These are phyloP conservation scores for Aureobasidium sp. DNA, from an alignment of 2,329 filamentous ascomycete species.

Conservation along the genomic window DNA sequence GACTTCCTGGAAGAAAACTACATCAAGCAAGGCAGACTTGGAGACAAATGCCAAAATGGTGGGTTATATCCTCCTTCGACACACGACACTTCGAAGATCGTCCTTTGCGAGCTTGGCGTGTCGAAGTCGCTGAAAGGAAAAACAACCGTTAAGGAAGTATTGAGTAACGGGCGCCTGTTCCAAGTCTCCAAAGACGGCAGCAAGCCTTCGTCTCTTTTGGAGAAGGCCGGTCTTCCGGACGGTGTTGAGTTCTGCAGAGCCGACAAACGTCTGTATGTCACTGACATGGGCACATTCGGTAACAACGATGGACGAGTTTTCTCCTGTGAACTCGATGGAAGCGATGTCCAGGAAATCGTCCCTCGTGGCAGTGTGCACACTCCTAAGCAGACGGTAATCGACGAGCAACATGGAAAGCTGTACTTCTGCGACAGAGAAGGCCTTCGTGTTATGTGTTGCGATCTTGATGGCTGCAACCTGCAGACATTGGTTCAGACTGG, in stretches of 20 bases:
- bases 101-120: slow-evolving; percentile 2
- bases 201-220: neutral
- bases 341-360: slow-evolving; percentile 34
- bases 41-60: slow-evolving; percentile 25
- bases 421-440: slow-evolving; percentile 42
- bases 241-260: slow-evolving; percentile 25
- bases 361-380: slow-evolving; percentile 42
- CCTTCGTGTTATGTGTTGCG: slow-evolving; percentile 28
- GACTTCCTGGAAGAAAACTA: slow-evolving; percentile 42
- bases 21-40: slow-evolving; percentile 43
- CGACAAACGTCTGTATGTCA: slow-evolving; percentile 27
- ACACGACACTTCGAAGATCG: neutral
- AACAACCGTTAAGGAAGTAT: neutral
- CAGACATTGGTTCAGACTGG: slow-evolving; percentile 35
- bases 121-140: neutral
- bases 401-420: slow-evolving; percentile 24
- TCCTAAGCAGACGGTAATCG: slow-evolving; percentile 35
- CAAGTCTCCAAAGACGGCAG: neutral
- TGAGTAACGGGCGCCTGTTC: neutral
- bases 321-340: slow-evolving; percentile 29
- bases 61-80: slow-evolving; percentile 16
- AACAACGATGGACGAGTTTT: slow-evolving; percentile 19
- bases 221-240: slow-evolving; percentile 20
- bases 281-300: slow-evolving; percentile 21
- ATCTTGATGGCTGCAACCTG: slow-evolving; percentile 29